Conservation (phyloP, 257 asterid genomes). For the Avicennia marina region DNA sequence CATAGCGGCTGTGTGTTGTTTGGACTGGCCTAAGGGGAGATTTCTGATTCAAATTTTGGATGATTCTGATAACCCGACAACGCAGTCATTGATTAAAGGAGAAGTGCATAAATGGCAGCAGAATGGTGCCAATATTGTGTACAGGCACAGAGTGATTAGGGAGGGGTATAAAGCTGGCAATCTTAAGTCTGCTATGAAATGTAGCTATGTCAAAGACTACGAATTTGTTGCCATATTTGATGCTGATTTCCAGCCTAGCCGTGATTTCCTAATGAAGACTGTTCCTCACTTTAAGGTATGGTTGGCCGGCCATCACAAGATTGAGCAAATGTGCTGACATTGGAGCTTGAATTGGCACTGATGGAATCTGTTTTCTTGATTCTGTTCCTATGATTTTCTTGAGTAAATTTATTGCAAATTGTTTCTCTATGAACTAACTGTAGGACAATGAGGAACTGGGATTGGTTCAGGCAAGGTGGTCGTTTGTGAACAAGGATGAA, state of each 20-base stretch:
- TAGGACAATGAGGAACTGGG: slow-evolving; percentile 67
- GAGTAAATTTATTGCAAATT: too few species aligned
- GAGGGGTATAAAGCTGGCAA: slow-evolving; percentile 69
- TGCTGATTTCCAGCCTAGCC: slow-evolving; percentile 57
- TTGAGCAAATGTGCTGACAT: neutral
- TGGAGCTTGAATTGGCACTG: neutral
- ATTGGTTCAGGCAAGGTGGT: slow-evolving; percentile 70
- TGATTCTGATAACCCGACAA: slow-evolving; percentile 49
- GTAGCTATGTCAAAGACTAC: slow-evolving; percentile 55
- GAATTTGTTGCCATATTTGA: slow-evolving; percentile 59
- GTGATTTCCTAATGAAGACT: slow-evolving; percentile 45
- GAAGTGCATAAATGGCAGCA: slow-evolving; percentile 54
- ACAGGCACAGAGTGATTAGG: slow-evolving; percentile 49
- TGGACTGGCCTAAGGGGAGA: slow-evolving; percentile 55
- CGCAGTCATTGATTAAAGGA: slow-evolving; percentile 39
- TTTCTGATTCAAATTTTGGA: slow-evolving; percentile 53
- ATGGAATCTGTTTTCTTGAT: neutral
- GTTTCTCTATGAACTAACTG: neutral
- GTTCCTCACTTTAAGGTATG: slow-evolving; percentile 60
- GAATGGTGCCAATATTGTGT: slow-evolving; percentile 52
- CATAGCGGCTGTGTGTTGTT: slow-evolving; percentile 46
- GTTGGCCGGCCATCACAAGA: neutral
- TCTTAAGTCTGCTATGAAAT: slow-evolving; percentile 56
- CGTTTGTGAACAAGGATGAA: slow-evolving; percentile 65
- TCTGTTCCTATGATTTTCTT: too few species aligned